These are phyloP conservation scores for Linnemannia elongata DNA, from an alignment of 192 early-diverging fungal species.

Conservation along the genomic window DNA sequence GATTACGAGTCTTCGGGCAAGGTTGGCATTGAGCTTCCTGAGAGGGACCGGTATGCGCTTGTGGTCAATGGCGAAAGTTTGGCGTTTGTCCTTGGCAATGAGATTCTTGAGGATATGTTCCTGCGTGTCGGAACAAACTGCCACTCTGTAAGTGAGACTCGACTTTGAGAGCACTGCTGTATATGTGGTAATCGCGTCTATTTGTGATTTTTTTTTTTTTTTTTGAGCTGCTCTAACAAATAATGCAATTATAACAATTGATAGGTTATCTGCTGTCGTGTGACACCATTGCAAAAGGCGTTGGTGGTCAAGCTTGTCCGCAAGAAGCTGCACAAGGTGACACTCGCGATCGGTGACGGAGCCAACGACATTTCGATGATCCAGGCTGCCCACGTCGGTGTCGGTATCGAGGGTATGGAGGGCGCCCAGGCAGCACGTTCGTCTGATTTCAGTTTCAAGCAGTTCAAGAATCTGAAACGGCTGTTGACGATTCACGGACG, in stretches of 20 bases:
- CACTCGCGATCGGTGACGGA: conserved; percentile 96
- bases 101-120: conserved; percentile 71
- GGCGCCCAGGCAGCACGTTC: conserved; percentile 94
- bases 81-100: conserved; percentile 90
- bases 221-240: not conserved
- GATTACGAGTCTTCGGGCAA: conserved; percentile 25
- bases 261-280: conserved; percentile 95
- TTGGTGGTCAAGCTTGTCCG: conserved; percentile 95
- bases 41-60: conserved; percentile 74
- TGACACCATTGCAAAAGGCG: conserved; percentile 97
- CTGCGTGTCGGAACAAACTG: conserved; percentile 76
- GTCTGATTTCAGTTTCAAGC: conserved; percentile 96
- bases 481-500: conserved; percentile 93
- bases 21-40: conserved; percentile 20
- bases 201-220: not conserved
- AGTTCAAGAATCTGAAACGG: conserved; percentile 94
- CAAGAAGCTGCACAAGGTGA: conserved; percentile 85
- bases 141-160: conserved; percentile 73
- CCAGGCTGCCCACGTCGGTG: conserved; percentile 95
- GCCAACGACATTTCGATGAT: conserved; percentile 99
- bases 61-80: conserved; percentile 94
- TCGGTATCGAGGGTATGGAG: conserved; percentile 95
- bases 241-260: not conserved
- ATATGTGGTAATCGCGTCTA: not conserved
- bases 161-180: not conserved